Evolutionary conservation across 768 basidiomycete species (phyloP), one percentile per base, ranked within the genome.

Genomic region (Serendipita sp.): DNA sequence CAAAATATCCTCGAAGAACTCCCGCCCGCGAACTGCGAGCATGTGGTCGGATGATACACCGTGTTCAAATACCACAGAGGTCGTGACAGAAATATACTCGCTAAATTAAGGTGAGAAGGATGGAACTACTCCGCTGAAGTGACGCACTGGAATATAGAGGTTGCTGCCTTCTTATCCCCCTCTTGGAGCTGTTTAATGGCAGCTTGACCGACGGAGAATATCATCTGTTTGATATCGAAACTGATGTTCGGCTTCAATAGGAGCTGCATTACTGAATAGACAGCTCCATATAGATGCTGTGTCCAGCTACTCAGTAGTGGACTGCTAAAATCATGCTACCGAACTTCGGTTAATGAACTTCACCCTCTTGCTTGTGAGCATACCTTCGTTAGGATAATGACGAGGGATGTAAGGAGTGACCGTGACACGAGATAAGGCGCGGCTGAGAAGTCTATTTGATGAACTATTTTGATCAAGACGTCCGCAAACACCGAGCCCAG

Each of bases 401-500:
- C 77, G 24, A 88, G 67, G 1, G 79, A 74, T 72, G 88, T 85
- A 45, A 89, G 72, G 44, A 86, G 68, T 61, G 75, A 78, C 68
- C 88, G 86, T 64, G 81, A 69, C 1, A 78, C 79, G 45, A 82
- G 67, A 45, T 81, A 76, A 0, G 86, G 69, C 16, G 73, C 67
- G 11, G 72, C 65, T 5, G 84, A 67, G 51, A 80, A 75, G 30
- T 74, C 71, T 22, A 78, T 68, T 11, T 77, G 77, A 61, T 74
- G 76, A 64, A 86, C 75, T 26, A 83, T 70, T 31, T 74, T 74
- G 38, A 88, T 72, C 30, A 77, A 70, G 34, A 84, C 72, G 68
- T 90, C 88, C 24, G 84, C 78, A 64, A 86, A 84, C 7, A 77
- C 68, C 1, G 82, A 78, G 14, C 88, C 88, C 33, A 87, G 74